Evolutionary conservation across 169 alveolate species (phyloP).

Genomic region (Eimeria sp.): DNA sequence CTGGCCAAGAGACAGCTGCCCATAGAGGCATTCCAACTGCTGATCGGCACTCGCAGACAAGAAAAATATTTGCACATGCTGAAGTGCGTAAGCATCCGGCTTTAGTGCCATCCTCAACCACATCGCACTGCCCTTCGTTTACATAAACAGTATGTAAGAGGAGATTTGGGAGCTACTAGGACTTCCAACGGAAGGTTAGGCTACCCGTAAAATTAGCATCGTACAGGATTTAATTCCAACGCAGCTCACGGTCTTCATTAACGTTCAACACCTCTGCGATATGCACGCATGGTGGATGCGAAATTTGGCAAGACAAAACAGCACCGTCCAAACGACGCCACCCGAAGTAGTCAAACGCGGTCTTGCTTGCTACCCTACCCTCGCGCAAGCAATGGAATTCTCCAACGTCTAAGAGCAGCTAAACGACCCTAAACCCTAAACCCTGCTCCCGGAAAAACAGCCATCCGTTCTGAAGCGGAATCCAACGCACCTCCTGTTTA

Average conservation of each 20-base stretch:
- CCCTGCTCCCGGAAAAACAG: no score
- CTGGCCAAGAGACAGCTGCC: neutral
- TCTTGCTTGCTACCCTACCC: no score
- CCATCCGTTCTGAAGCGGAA: no score
- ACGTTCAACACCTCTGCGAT: neutral
- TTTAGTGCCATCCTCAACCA: neutral
- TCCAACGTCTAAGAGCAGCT: no score
- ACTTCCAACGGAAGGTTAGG: neutral
- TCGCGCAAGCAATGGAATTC: no score
- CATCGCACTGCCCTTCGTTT: neutral
- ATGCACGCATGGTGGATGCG: neutral
- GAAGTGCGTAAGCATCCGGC: neutral
- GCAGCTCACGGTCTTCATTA: neutral
- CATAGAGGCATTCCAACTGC: neutral
- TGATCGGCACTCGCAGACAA: neutral
- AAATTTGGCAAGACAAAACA: neutral
- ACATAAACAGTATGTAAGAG: neutral
- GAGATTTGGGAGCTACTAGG: neutral
- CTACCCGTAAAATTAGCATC: neutral
- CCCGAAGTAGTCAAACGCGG: no score
- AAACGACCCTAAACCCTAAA: no score
- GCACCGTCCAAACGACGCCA: neutral
- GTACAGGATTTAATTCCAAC: neutral
- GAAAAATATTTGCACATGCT: neutral
- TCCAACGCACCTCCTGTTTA: no score